These are phyloP conservation scores for Ilyonectria robusta DNA, from an alignment of 2,329 filamentous ascomycete genomes.

Conservation along the genomic window DNA sequence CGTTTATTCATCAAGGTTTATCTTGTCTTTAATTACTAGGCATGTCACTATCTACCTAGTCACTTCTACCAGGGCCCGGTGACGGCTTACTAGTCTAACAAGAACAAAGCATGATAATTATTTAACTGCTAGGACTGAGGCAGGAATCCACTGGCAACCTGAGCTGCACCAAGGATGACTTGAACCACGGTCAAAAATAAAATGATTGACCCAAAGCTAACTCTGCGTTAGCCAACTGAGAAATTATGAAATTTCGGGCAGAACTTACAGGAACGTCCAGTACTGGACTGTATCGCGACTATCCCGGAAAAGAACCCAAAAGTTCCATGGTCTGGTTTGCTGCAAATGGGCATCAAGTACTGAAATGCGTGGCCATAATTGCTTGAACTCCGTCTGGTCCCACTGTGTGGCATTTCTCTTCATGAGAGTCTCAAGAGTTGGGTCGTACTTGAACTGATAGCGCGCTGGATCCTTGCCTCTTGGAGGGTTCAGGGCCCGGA, in stretches of 20 bases:
- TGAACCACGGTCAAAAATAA: neutral
- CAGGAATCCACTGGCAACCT: neutral
- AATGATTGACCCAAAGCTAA: neutral
- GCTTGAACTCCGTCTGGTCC: neutral
- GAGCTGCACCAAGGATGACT: neutral
- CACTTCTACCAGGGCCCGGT: no score
- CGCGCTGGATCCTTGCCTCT: neutral
- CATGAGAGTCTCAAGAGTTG: neutral
- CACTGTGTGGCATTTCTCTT: neutral
- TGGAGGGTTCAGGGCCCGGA: neutral
- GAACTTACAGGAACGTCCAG: neutral
- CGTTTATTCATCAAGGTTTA: no score
- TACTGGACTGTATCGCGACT: neutral
- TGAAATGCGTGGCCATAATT: neutral
- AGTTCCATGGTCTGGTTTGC: neutral
- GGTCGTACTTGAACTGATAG: neutral
- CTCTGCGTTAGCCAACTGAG: neutral
- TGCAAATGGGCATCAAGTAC: neutral
- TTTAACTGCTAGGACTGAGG: neutral
- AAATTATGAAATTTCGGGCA: neutral
- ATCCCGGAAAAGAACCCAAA: slow-evolving; percentile 2
- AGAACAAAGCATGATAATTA: no score
- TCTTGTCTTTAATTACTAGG: no score
- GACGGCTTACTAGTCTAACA: no score
- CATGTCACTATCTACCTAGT: no score